Evolutionary conservation across 108 stramenopile genomes (phyloP), one percentile per base, ranked within the genome.

Genomic region (Cyclotella sp.): DNA sequence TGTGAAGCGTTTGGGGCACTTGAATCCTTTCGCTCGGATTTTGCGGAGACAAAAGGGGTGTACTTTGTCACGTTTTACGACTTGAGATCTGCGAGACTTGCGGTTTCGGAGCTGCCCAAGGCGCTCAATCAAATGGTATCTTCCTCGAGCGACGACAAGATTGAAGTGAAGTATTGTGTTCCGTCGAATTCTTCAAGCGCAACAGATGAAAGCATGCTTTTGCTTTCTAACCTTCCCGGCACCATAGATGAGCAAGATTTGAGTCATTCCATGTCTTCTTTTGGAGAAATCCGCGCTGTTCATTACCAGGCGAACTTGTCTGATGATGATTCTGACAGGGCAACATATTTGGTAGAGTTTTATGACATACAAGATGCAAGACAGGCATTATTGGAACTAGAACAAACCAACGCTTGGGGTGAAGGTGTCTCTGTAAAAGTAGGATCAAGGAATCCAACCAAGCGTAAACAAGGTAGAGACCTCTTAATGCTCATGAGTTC

Each of bases 351-450:
- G 42, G 90, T 90, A 5, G 92, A 94, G 76, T 96, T 92, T 73
- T 90, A 91, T 64, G 91, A 96, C 72, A 70, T 92, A 29, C 95
- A 96, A 71, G 95, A 96, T 77, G 90, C 95, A 19, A 90, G 85
- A 61, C 93, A 94, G 71, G 93, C 93, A 28, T 78, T 90, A 60
- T 68, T 93, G 76, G 95, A 96, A 63, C 63, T 96, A 27, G 88
- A 91, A 60, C 89, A 88, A 44, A 73, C 88, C 15, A 87, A 90
- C 77, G 92, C 92, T n/a, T 96, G 90, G 88, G 95, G 92, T 12
- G 84, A 83, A 6, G 72, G 79, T 53, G 89, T 86, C 34, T 81
- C 66, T 30, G 88, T 94, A 26, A 87, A 89, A 69, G 83, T 92
- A 21, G 88, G 90, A 18, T 59, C 70, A 11, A 82, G 93, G 51